Percentiles rank a stretch among this genome's conserved stretches.
phyloP scores from a whole-genome alignment of 2,329 filamentous ascomycete genomes.

The Teratosphaeria zuluensis region DNA sequence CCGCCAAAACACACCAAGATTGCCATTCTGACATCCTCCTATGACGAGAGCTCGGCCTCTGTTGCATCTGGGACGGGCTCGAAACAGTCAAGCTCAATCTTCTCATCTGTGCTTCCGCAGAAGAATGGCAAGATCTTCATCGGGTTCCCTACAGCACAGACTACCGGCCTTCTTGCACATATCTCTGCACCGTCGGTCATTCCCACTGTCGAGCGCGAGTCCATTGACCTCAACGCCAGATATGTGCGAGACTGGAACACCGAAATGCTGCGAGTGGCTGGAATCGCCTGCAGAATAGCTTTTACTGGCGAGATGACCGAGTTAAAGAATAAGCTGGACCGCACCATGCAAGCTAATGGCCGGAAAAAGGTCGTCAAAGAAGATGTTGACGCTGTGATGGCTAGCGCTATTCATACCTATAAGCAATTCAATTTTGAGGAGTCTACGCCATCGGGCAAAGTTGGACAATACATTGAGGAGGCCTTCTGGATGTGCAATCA shows the following conservation, averaged over 20 bases:
- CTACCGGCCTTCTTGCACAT: constrained; percentile 85
- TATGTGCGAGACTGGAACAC: constrained; percentile 94
- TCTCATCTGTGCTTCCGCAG: constrained; percentile 78
- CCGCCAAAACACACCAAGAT: constrained; percentile 81
- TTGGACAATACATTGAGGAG: constrained; percentile 83
- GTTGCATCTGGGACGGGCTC: constrained; percentile 44
- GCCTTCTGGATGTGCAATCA: constrained; percentile 91
- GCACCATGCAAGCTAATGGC: constrained; percentile 23
- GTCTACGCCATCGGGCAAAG: constrained; percentile 76
- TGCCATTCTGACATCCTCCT: constrained; percentile 82
- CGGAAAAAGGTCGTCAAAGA: constrained; percentile 46
- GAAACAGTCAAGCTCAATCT: constrained; percentile 63
- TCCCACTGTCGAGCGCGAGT: constrained; percentile 92
- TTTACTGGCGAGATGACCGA: constrained; percentile 81
- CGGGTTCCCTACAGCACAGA: constrained; percentile 94
- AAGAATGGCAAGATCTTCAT: constrained; percentile 93
- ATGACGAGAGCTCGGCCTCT: constrained; percentile 66
- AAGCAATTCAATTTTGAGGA: constrained; percentile 83
- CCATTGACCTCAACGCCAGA: constrained; percentile 89
- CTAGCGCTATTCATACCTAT: constrained; percentile 71
- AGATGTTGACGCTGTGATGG: constrained; percentile 58
- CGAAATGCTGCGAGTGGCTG: constrained; percentile 82
- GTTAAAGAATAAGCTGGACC: constrained; percentile 46
- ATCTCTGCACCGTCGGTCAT: constrained; percentile 94
- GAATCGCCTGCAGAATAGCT: constrained; percentile 79